Conservation (phyloP, 345 rosid species). For the Psidium guajava region DNA sequence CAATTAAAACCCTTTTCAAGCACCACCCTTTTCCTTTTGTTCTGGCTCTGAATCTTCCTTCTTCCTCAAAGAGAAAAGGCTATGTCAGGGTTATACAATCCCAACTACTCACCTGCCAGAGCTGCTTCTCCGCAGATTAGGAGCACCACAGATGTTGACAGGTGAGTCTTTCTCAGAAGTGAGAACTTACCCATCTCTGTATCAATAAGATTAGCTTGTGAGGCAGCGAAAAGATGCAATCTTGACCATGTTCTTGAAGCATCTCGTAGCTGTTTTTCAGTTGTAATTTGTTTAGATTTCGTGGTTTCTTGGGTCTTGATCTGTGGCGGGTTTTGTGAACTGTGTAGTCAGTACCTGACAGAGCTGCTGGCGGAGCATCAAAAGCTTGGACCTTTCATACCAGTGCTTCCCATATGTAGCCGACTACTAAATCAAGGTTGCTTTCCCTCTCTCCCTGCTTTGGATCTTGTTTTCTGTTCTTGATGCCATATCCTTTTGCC, state of each 20-base stretch:
- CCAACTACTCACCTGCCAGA: constrained; percentile 90
- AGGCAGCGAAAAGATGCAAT: neutral
- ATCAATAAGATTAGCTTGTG: neutral
- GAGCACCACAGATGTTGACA: constrained; percentile 76
- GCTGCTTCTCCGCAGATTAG: constrained; percentile 98
- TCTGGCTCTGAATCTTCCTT: neutral
- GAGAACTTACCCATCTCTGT: neutral
- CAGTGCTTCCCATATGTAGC: constrained; percentile 86
- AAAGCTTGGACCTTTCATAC: constrained; percentile 95
- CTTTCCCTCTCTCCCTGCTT: constrained; percentile 4
- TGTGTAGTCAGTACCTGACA: constrained; percentile 69
- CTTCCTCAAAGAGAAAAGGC: neutral
- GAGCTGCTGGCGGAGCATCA: constrained; percentile 91
- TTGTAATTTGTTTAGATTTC: neutral
- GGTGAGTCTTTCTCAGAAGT: constrained; percentile 17
- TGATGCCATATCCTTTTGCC: neutral
- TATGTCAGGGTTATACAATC: constrained; percentile 96
- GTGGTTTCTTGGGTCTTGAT: constrained; percentile 18
- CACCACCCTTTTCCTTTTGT: constrained; percentile 1
- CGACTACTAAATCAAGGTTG: constrained; percentile 91
- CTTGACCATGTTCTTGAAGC: neutral
- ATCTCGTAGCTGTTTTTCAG: neutral
- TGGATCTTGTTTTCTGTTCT: constrained; percentile 51
- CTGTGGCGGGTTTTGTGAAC: constrained; percentile 11
- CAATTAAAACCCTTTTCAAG: constrained; percentile 28